Conservation (phyloP, 2,329 filamentous ascomycete species). For the Hymenoscyphus scutula region DNA sequence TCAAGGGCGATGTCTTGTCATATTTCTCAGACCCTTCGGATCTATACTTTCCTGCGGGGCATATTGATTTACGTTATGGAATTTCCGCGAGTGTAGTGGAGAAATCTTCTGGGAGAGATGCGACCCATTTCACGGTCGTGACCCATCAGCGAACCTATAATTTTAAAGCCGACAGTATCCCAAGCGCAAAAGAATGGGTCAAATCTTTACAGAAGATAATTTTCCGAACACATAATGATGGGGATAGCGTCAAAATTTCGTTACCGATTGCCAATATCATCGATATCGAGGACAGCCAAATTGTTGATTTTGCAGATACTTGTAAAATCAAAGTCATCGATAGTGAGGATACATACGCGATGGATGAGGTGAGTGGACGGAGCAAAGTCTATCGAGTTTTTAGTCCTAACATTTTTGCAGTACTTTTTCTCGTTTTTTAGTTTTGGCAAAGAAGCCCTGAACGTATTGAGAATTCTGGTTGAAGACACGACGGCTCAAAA, state of each 20-base stretch:
- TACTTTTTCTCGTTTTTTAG: slow-evolving; percentile 98
- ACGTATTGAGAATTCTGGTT: slow-evolving; percentile 57
- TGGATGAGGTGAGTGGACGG: slow-evolving; percentile 89
- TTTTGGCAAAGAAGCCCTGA: slow-evolving; percentile 78
- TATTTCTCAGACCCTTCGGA: slow-evolving; percentile 85
- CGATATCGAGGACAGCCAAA: slow-evolving; percentile 87
- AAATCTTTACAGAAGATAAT: slow-evolving; percentile 92
- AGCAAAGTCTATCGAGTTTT: slow-evolving; percentile 45
- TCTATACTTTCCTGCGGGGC: slow-evolving; percentile 86
- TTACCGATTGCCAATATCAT: slow-evolving; percentile 85
- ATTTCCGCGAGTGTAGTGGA: slow-evolving; percentile 80
- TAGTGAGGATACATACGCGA: slow-evolving; percentile 89
- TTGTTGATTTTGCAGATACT: slow-evolving; percentile 89
- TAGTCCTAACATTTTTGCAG: slow-evolving; percentile 41
- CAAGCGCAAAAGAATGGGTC: slow-evolving; percentile 95
- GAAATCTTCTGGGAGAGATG: slow-evolving; percentile 69
- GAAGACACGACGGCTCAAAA: slow-evolving; percentile 36
- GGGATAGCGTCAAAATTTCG: slow-evolving; percentile 94
- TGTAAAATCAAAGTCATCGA: slow-evolving; percentile 92
- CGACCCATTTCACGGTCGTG: slow-evolving; percentile 72
- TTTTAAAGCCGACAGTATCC: slow-evolving; percentile 82
- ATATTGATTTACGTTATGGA: slow-evolving; percentile 88
- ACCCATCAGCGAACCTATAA: slow-evolving; percentile 82
- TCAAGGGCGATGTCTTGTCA: slow-evolving; percentile 88
- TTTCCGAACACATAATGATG: slow-evolving; percentile 92